phyloP scores from a whole-genome alignment of 768 basidiomycete species.

The Leccinum truebloodii region DNA sequence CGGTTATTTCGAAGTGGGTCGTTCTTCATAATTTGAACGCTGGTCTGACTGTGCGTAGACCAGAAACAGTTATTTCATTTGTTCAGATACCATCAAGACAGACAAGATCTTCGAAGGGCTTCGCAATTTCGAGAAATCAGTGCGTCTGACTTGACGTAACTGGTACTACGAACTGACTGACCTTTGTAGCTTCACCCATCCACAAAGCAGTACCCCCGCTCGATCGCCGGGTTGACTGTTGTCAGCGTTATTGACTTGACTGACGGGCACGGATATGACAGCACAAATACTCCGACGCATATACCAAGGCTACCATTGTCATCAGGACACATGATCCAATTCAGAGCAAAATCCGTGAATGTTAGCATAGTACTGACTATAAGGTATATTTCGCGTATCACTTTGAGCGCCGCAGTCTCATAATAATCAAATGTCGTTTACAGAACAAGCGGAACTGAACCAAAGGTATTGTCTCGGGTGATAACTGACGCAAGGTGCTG shows the following conservation, averaged over 20 bases:
- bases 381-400: slow-evolving; percentile 45
- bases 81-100: slow-evolving; percentile 63
- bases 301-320: slow-evolving; percentile 67
- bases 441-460: slow-evolving; percentile 89
- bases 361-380: slow-evolving; percentile 67
- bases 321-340: slow-evolving; percentile 85
- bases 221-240: slow-evolving; percentile 61
- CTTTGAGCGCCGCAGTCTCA: not conserved
- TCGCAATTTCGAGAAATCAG: slow-evolving; percentile 53
- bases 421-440: not conserved
- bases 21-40: not conserved
- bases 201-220: slow-evolving; percentile 52
- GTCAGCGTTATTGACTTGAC: slow-evolving; percentile 75
- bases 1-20: slow-evolving; percentile 69
- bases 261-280: slow-evolving; percentile 62
- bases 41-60: slow-evolving; percentile 45
- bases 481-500: not conserved
- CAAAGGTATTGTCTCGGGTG: slow-evolving; percentile 54
- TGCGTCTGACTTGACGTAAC: slow-evolving; percentile 12
- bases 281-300: slow-evolving; percentile 64
- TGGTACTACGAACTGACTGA: not conserved
- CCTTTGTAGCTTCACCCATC: slow-evolving; percentile 19
- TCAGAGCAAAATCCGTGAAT: slow-evolving; percentile 50
- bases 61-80: slow-evolving; percentile 82
- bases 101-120: slow-evolving; percentile 68